These are phyloP conservation scores for Pseudocercospora macadamiae DNA, from an alignment of 2,329 filamentous ascomycete species.

Conservation along the genomic window DNA sequence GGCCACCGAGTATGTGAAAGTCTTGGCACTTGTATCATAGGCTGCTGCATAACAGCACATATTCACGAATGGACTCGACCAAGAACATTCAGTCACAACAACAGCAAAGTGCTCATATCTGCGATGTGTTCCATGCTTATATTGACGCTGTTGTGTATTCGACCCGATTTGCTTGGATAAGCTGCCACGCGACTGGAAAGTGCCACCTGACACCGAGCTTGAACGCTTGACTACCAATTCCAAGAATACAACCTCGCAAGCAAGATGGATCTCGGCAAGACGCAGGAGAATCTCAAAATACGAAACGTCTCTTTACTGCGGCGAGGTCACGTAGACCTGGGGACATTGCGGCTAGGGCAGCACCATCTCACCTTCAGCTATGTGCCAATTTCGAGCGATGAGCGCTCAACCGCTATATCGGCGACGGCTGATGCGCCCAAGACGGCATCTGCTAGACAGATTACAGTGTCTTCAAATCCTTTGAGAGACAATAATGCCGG, in stretches of 20 bases:
- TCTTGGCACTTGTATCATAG: neutral
- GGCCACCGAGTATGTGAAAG: neutral
- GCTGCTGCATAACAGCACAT: neutral
- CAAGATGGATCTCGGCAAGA: constrained; percentile 3
- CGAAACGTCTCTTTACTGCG: constrained; percentile 65
- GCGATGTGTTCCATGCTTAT: no score
- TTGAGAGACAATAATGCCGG: neutral
- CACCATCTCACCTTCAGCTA: constrained; percentile 69
- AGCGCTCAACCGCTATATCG: neutral
- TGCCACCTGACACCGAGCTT: no score
- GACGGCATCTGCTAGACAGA: neutral
- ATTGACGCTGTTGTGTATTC: no score
- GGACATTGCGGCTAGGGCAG: constrained; percentile 64
- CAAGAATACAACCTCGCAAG: no score
- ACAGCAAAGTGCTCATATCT: no score
- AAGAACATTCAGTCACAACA: no score
- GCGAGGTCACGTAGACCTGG: constrained; percentile 59
- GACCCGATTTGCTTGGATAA: no score
- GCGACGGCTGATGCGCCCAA: neutral
- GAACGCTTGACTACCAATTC: no score
- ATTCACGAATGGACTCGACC: no score
- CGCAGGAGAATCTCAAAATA: constrained; percentile 40
- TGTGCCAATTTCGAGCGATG: constrained; percentile 43
- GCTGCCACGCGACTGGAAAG: no score
- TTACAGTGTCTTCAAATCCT: neutral